Evolutionary conservation across 768 basidiomycete species (phyloP), one percentile per base, ranked within the genome.

Genomic region (Russula dissimulans): DNA sequence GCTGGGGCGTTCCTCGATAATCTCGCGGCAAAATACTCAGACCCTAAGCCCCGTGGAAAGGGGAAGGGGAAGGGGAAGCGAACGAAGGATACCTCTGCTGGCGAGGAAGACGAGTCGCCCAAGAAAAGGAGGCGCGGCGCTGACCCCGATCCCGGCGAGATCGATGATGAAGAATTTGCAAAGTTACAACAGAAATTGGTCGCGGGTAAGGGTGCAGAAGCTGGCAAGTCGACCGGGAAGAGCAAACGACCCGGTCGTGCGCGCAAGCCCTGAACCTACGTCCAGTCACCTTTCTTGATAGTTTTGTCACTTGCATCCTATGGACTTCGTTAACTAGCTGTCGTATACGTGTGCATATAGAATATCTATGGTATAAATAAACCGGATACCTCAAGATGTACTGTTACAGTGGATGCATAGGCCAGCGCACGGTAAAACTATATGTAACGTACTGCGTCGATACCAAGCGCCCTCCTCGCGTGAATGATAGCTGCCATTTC

Each of bases 401-500:
- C 18, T 17, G 26, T 17, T 38, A n/a, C 39, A 22, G 54, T 39
- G 32, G 34, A 11, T 48, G 59, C 47, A 51, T 32, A 26, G 45
- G 14, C 32, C 41, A 36, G 31, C n/a, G 12, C 31, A n/a, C 36
- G 53, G 51, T 39, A 31, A 29, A 44, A 18, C 56, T 69, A 91
- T 66, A 92, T 69, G 69, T 89, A 91, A 66, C 87, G 82, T 62
- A 92, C 72, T 26, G 83, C 78, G 73, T 95, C 92, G 62, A 95
- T 88, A 9, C 93, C 93, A 55, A 95, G 72, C 72, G 84, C 86
- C 62, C 89, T 77, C 60, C 92, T 77, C 15, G 89, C 91, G 72
- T 91, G 86, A 54, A 94, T 81, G 64, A 93, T 86, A 14, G 91
- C 89, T 14, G 84, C 84, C 38, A 94, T 75, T 71, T 98, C 95